Evolutionary conservation across 208 protist genomes (phyloP).

Genomic region (Trypanosoma rangeli): DNA sequence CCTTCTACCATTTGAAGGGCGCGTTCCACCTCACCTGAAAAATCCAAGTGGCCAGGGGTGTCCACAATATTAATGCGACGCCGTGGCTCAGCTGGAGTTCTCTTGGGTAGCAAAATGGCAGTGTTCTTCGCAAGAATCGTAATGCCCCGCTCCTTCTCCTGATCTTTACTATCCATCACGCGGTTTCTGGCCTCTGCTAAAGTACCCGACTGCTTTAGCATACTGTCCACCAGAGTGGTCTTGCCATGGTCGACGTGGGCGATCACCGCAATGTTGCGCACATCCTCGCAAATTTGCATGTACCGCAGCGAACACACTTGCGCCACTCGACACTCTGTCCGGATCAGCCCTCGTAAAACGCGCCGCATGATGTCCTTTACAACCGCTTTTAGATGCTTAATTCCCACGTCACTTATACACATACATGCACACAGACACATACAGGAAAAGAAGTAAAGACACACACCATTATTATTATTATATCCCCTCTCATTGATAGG

Average conservation of each 20-base stretch:
- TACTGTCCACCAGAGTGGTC: conserved; percentile 96
- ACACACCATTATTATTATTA: no score
- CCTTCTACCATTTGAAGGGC: conserved; percentile 97
- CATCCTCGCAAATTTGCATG: conserved; percentile 63
- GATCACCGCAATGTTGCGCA: conserved; percentile 97
- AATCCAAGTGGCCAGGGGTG: conserved; percentile 98
- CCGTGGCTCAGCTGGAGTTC: conserved; percentile 9
- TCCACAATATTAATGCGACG: conserved; percentile 97
- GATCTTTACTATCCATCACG: conserved; percentile 97
- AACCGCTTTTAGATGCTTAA: background rate
- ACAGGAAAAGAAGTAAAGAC: conserved; percentile 3
- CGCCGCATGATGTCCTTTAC: conserved; percentile 14
- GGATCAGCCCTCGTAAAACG: background rate
- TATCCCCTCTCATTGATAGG: no score
- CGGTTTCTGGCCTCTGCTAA: conserved; percentile 85
- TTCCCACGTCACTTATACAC: no score
- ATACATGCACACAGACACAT: background rate
- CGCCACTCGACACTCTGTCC: background rate
- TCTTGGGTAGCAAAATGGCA: conserved; percentile 70
- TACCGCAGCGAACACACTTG: conserved; percentile 29
- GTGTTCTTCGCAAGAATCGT: conserved; percentile 98
- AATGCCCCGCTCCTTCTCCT: conserved; percentile 97
- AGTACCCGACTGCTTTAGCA: conserved; percentile 92
- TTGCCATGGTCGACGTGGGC: conserved; percentile 98
- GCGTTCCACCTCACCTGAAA: conserved; percentile 98